These are phyloP conservation scores for Mucor plumbeus DNA, from an alignment of 371 early-diverging fungal species.

Conservation along the genomic window DNA sequence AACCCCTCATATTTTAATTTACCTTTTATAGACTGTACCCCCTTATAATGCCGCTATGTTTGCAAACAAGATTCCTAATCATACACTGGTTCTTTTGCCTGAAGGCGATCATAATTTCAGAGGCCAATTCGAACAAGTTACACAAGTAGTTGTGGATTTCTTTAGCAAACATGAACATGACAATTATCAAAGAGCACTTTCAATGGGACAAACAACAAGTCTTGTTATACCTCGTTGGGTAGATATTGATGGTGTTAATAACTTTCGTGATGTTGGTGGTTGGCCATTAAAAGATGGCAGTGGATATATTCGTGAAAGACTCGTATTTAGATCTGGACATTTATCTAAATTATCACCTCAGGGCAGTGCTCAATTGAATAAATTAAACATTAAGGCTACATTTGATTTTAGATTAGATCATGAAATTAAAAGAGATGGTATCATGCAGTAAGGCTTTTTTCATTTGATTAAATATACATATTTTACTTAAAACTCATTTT, in stretches of 20 bases:
- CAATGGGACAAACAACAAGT: conserved; percentile 36
- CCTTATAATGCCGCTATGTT: conserved; percentile 59
- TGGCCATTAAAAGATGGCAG: conserved; percentile 49
- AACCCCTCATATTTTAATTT: conserved; percentile 11
- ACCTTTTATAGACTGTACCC: conserved; percentile 54
- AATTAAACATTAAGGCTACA: conserved; percentile 56
- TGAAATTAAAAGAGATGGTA: conserved; percentile 55
- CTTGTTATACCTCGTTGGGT: conserved; percentile 48
- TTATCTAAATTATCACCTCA: conserved; percentile 44
- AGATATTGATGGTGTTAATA: conserved; percentile 65
- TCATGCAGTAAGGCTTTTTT: conserved; percentile 46
- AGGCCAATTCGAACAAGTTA: conserved; percentile 51
- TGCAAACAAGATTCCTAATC: conserved; percentile 57
- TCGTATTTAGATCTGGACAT: conserved; percentile 42
- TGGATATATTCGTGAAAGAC: conserved; percentile 54
- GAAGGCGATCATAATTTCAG: conserved; percentile 66
- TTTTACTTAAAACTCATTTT: neutral
- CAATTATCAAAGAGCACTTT: conserved; percentile 36
- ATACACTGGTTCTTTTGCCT: conserved; percentile 55
- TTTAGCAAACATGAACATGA: conserved; percentile 47
- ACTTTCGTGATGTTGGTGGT: conserved; percentile 69
- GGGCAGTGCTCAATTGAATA: conserved; percentile 47
- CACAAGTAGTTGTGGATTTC: conserved; percentile 43
- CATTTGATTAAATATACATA: neutral
- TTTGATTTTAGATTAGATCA: conserved; percentile 66